A percentile compares a stretch with the other conserved stretches of the same genome.
Evolutionary conservation across 352 stramenopile species (phyloP).

Genomic region (Thalassiosira delicatula): DNA sequence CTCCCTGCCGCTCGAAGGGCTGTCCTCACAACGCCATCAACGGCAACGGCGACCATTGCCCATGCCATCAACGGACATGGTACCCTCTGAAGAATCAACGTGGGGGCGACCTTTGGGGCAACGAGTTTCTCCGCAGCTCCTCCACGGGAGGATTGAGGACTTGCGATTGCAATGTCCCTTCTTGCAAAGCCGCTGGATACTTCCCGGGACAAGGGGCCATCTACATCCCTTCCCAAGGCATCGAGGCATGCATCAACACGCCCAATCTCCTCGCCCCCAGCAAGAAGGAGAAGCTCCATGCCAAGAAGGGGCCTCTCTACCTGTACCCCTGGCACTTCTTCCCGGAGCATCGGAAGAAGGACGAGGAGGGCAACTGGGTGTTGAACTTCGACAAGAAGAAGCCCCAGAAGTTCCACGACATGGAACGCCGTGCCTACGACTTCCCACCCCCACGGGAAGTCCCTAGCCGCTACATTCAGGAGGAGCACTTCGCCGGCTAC

Average conservation of each 20-base stretch:
- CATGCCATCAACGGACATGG: background rate
- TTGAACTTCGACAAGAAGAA: background rate
- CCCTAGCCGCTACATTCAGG: background rate
- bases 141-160: background rate
- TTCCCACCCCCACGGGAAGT: background rate
- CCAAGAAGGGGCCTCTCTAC: background rate
- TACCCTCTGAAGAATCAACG: slow-evolving; percentile 4
- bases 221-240: background rate
- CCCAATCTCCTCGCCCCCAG: background rate
- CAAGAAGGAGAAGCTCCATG: too few relatives aligned
- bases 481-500: background rate
- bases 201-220: background rate
- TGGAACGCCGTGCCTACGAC: background rate
- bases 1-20: background rate
- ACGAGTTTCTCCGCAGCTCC: slow-evolving; percentile 10
- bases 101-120: slow-evolving; percentile 7
- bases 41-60: slow-evolving; percentile 1
- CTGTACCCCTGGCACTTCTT: too few relatives aligned
- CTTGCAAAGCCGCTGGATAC: background rate
- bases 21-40: background rate
- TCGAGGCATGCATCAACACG: background rate
- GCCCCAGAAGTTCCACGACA: background rate
- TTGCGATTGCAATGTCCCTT: background rate
- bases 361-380: background rate
- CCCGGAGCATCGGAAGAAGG: background rate